Evolutionary conservation across 192 early-diverging fungal species (phyloP), one percentile per base, ranked within the genome.

Genomic region (Chytriomyces sp.): DNA sequence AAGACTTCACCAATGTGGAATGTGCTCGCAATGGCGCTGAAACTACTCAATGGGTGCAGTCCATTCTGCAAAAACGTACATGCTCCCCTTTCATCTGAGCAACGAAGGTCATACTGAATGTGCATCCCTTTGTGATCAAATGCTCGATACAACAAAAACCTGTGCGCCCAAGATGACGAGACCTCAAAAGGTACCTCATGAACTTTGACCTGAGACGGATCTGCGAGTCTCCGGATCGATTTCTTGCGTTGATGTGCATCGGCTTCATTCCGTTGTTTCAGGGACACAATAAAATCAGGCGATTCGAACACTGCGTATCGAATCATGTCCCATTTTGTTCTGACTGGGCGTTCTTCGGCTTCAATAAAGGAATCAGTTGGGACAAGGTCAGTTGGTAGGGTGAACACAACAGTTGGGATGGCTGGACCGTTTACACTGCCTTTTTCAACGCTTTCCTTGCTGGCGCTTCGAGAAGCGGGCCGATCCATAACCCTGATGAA

Each of bases 101-200:
- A 10, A 5, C 62, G 36, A 19, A 52, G 5, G 4, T 64, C 10
- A 6, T n/a, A 5, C n/a, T 37, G 44, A 26, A 64, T 64, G 49
- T n/a, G 49, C 4, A 28, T 5, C 6, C 62, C 62, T 26, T 64
- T 64, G 0, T 44, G 39, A 52, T 64, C 44, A 41, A 64, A 64
- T 4, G 62, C 62, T 39, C 39, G 62, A 60, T 60, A 60, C 28
- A 60, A 22, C 31, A 26, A 60, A 12, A 8, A 60, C 30, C 37
- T 60, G 33, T 36, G 58, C 22, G 8, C 31, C 25, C 31, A 12
- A 44, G 7, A 44, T 7, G 41, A 44, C 7, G 41, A 44, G 19
- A 10, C 41, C 8, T 44, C 41, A 44, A 44, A n/a, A n/a, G n/a
- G n/a, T n/a, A n/a, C n/a, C n/a, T n/a, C n/a, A n/a, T n/a, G n/a